These are phyloP conservation scores for Earliella scabrosa DNA, from an alignment of 1,284 basidiomycete genomes.

Conservation along the genomic window DNA sequence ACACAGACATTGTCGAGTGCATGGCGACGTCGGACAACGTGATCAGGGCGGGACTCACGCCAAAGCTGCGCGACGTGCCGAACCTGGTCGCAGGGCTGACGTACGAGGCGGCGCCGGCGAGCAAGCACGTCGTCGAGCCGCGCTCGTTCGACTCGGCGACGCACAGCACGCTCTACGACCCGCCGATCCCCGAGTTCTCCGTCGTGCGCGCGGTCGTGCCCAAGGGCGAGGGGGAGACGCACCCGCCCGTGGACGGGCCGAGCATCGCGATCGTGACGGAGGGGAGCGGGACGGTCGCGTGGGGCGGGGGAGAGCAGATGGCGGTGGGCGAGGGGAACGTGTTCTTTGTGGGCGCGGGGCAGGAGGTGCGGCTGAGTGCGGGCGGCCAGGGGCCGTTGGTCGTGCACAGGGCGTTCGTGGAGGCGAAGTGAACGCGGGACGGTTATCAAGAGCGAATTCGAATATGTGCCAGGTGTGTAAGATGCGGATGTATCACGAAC, in stretches of 20 bases:
- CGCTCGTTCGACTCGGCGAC: conserved; percentile 45
- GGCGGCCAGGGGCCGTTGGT: conserved; percentile 44
- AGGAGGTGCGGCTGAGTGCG: conserved; percentile 53
- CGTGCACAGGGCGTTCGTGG: conserved; percentile 34
- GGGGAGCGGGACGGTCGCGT: conserved; percentile 64
- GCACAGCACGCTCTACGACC: conserved; percentile 78
- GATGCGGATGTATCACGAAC: neutral
- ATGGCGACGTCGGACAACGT: conserved; percentile 99
- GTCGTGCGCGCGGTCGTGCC: conserved; percentile 72
- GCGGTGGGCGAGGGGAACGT: conserved; percentile 74
- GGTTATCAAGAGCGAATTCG: neutral
- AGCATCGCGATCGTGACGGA: conserved; percentile 82
- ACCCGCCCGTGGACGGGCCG: conserved; percentile 77
- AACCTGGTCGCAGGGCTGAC: conserved; percentile 91
- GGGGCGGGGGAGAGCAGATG: conserved; percentile 46
- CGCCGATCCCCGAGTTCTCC: conserved; percentile 94
- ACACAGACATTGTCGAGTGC: conserved; percentile 91
- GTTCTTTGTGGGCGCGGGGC: conserved; percentile 83
- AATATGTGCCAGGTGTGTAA: neutral
- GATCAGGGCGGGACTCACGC: conserved; percentile 96
- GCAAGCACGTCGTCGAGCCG: conserved; percentile 74
- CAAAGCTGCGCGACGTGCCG: conserved; percentile 92
- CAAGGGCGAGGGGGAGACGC: conserved; percentile 52
- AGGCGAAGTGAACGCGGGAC: conserved; percentile 20
- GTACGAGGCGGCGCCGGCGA: conserved; percentile 74